These are phyloP conservation scores for Solanum aculeatissimum DNA, from an alignment of 305 asterid genomes.

Conservation along the genomic window DNA sequence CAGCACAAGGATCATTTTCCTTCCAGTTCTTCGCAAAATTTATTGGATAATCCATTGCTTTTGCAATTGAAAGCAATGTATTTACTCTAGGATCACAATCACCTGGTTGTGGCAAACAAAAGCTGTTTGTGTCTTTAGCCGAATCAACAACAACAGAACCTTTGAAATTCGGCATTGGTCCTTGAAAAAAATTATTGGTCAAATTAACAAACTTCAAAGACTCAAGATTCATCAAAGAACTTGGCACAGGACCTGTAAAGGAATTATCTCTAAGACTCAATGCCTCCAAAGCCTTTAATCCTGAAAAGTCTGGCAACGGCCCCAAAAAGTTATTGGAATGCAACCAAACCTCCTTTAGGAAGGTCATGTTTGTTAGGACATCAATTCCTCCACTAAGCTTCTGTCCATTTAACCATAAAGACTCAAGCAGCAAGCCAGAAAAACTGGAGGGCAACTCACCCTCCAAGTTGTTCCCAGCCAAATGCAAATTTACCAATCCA, in stretches of 20 bases:
- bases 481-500: conserved; percentile 58
- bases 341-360: conserved; percentile 81
- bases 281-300: conserved; percentile 36
- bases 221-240: conserved; percentile 50
- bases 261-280: conserved; percentile 75
- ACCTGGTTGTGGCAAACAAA: conserved; percentile 72
- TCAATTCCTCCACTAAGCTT: conserved; percentile 59
- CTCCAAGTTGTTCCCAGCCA: conserved; percentile 66
- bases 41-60: conserved; percentile 48
- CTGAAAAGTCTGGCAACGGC: conserved; percentile 60
- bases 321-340: conserved; percentile 68
- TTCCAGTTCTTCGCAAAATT: conserved; percentile 79
- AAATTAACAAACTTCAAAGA: conserved; percentile 62
- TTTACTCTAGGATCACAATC: conserved; percentile 70
- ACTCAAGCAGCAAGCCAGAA: conserved; percentile 56
- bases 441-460: conserved; percentile 64
- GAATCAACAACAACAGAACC: conserved; percentile 51
- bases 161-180: conserved; percentile 68
- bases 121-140: conserved; percentile 42
- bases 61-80: conserved; percentile 37
- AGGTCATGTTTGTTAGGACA: conserved; percentile 69
- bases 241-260: conserved; percentile 62
- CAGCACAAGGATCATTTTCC: conserved; percentile 68
- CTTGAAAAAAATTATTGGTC: conserved; percentile 84
- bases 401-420: conserved; percentile 88